Evolutionary conservation across 2,329 filamentous ascomycete species (phyloP).

Genomic region (Trichoderma sp.): DNA sequence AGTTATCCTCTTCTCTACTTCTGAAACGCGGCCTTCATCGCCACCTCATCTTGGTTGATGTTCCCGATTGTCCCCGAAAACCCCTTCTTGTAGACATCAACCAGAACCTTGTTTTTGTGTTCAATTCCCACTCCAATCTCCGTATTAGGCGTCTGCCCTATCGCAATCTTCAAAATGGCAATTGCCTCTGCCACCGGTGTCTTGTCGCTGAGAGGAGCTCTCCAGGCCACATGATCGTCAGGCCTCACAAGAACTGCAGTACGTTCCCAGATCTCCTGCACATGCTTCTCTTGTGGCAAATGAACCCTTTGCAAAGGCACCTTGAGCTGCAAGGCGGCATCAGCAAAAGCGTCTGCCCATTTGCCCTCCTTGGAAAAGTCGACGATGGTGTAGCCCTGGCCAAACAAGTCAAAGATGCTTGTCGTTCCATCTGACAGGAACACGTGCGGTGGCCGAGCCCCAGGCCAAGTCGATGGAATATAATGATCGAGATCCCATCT

Average conservation of each 20-base stretch:
- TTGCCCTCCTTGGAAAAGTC: constrained; percentile 3
- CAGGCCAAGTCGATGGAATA: constrained; percentile 14
- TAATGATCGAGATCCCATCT: constrained; percentile 6
- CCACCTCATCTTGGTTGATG: not conserved
- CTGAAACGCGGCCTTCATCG: constrained; percentile 9
- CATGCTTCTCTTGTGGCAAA: not conserved
- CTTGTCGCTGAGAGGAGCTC: not conserved
- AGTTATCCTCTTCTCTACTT: not conserved
- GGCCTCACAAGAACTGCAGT: not conserved
- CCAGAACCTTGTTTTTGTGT: not conserved
- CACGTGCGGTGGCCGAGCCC: constrained; percentile 2
- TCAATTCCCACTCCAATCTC: not conserved
- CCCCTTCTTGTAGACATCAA: not conserved
- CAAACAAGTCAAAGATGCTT: constrained; percentile 19
- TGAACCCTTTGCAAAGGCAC: not conserved
- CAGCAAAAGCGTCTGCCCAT: not conserved
- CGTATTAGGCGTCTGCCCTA: not conserved
- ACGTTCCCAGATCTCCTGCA: not conserved
- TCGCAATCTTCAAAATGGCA: not conserved
- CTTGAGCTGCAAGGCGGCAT: not conserved
- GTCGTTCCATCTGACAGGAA: constrained; percentile 11
- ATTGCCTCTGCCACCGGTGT: not conserved
- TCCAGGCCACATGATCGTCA: constrained; percentile 6
- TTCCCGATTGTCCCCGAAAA: constrained; percentile 10
- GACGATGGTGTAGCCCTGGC: constrained; percentile 2